phyloP scores from a whole-genome alignment of 2,329 filamentous ascomycete species.

The Aspergillus pseudotamarii region DNA sequence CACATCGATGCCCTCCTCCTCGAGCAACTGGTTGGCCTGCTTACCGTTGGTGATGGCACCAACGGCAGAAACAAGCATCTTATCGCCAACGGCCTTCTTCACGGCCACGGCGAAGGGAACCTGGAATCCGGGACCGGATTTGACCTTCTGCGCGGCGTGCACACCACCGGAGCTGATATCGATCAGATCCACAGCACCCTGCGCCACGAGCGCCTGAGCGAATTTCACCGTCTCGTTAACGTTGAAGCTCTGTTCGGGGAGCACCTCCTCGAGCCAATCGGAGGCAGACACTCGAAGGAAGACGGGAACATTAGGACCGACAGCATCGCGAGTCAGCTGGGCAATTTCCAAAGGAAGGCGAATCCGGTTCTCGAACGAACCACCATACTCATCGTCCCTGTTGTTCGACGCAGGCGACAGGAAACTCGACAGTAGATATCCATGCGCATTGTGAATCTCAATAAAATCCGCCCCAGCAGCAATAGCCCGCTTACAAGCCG shows the following conservation, averaged over 20 bases:
- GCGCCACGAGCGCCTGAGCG: constrained; percentile 66
- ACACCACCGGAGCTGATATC: constrained; percentile 81
- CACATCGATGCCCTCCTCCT: constrained; percentile 63
- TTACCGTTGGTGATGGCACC: constrained; percentile 72
- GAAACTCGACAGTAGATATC: constrained; percentile 74
- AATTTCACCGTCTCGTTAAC: constrained; percentile 65
- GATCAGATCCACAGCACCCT: constrained; percentile 74
- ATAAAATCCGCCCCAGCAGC: constrained; percentile 75
- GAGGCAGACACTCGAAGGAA: constrained; percentile 74
- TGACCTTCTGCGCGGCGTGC: constrained; percentile 51
- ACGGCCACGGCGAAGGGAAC: constrained; percentile 71
- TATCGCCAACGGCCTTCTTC: constrained; percentile 72
- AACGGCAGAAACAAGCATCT: constrained; percentile 72
- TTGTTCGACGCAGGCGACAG: constrained; percentile 70
- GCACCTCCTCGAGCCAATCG: constrained; percentile 71
- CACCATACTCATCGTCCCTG: constrained; percentile 60
- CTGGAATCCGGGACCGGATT: constrained; percentile 68
- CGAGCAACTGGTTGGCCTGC: constrained; percentile 65
- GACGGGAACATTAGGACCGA: constrained; percentile 70
- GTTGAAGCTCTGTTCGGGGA: constrained; percentile 66
- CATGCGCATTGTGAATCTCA: constrained; percentile 80
- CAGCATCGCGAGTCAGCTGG: constrained; percentile 62
- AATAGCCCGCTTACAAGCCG: constrained; percentile 62
- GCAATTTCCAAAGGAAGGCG: constrained; percentile 70
- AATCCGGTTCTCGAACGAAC: constrained; percentile 64